These are phyloP conservation scores for Penicillium tannophilum DNA, from an alignment of 495 filamentous ascomycete genomes.

Conservation along the genomic window DNA sequence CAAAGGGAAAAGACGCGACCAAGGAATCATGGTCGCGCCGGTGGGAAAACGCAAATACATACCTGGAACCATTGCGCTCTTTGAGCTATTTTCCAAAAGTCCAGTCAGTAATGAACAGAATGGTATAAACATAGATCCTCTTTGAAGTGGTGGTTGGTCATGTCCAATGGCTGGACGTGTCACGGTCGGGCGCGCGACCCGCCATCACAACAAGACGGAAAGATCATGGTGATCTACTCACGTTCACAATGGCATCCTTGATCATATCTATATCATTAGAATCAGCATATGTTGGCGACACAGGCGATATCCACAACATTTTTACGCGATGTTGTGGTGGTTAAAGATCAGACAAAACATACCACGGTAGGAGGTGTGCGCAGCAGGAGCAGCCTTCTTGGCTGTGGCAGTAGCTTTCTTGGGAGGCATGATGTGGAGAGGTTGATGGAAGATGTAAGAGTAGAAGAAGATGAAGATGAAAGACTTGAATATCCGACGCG, in stretches of 20 bases:
- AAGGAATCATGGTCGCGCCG: slow-evolving; percentile 8
- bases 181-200: slow-evolving; percentile 47
- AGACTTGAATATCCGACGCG: slow-evolving; percentile 2
- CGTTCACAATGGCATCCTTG: slow-evolving; percentile 67
- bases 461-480: slow-evolving; percentile 14
- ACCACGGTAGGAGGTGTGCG: slow-evolving; percentile 64
- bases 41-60: slow-evolving; percentile 35
- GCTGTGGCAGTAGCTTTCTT: slow-evolving; percentile 54
- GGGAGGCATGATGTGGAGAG: slow-evolving; percentile 46
- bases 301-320: slow-evolving; percentile 26
- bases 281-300: slow-evolving; percentile 55
- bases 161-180: slow-evolving; percentile 39
- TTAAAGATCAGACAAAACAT: slow-evolving; percentile 49
- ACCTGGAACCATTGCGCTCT: slow-evolving; percentile 67
- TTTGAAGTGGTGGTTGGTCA: slow-evolving; percentile 28
- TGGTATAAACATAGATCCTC: slow-evolving; percentile 15
- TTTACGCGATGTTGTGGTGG: slow-evolving; percentile 48
- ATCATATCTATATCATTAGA: slow-evolving; percentile 62
- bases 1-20: slow-evolving; percentile 9
- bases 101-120: slow-evolving; percentile 36
- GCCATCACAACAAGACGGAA: slow-evolving; percentile 33
- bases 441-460: slow-evolving; percentile 17
- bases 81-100: slow-evolving; percentile 54
- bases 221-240: slow-evolving; percentile 54
- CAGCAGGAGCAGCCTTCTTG: slow-evolving; percentile 53